These are phyloP conservation scores for Hericium erinaceus DNA, from an alignment of 768 basidiomycete genomes.

Conservation along the genomic window DNA sequence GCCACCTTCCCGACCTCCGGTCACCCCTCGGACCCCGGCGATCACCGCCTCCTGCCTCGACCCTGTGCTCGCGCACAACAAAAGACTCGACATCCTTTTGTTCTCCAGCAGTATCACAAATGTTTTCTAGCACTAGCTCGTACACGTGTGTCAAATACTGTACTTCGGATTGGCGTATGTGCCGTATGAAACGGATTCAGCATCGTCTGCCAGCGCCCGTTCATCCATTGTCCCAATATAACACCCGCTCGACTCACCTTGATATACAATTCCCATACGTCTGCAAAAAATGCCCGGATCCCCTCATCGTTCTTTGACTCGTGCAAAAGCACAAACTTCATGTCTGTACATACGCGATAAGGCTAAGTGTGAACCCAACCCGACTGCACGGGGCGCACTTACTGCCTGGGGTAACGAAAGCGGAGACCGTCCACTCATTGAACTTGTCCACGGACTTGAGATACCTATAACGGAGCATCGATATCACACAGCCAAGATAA, in stretches of 20 bases:
- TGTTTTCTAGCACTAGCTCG: constrained; percentile 81
- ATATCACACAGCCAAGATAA: constrained; percentile 5
- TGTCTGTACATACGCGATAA: constrained; percentile 44
- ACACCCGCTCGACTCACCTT: constrained; percentile 51
- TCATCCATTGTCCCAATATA: constrained; percentile 4
- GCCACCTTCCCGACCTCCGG: neutral
- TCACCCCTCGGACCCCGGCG: neutral
- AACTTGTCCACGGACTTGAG: constrained; percentile 93
- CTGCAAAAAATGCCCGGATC: constrained; percentile 84
- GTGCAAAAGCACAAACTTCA: constrained; percentile 91
- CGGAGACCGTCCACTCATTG: constrained; percentile 98
- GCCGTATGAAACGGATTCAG: constrained; percentile 96
- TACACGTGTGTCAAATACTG: constrained; percentile 75
- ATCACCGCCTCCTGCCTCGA: too few relatives aligned
- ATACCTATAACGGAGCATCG: constrained; percentile 52
- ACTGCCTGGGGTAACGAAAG: constrained; percentile 94
- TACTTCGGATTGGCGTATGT: constrained; percentile 73
- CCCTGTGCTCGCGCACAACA: neutral
- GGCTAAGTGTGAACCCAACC: constrained; percentile 6
- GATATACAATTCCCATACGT: constrained; percentile 95
- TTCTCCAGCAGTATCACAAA: constrained; percentile 31
- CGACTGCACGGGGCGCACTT: constrained; percentile 25
- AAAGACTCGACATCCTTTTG: neutral
- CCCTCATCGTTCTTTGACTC: constrained; percentile 97
- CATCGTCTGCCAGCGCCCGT: constrained; percentile 46